Percentiles rank a stretch among this genome's conserved stretches.
Evolutionary conservation across 2,329 filamentous ascomycete genomes (phyloP).

Genomic region (Lecanicillium sp.): DNA sequence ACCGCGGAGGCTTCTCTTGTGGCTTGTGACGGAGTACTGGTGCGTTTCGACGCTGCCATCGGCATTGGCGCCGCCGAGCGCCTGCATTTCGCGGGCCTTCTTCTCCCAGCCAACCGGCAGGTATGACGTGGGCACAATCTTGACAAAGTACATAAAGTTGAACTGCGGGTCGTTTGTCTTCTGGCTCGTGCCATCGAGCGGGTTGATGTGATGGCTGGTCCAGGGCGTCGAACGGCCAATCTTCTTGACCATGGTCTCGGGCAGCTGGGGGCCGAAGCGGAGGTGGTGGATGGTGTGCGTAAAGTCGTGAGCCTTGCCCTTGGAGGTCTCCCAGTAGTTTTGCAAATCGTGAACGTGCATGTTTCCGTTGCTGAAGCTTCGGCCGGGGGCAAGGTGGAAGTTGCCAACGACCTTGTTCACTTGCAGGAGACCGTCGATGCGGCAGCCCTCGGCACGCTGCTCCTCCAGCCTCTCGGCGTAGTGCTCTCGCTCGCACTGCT

Average conservation of each 20-base stretch:
- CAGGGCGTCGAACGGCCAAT: slow-evolving; percentile 51
- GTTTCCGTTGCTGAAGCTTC: slow-evolving; percentile 92
- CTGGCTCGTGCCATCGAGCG: slow-evolving; percentile 75
- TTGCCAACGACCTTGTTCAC: slow-evolving; percentile 99
- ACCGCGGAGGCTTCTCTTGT: slow-evolving; percentile 80
- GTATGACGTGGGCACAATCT: slow-evolving; percentile 95
- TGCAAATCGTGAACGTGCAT: slow-evolving; percentile 97
- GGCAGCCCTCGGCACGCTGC: slow-evolving; percentile 87
- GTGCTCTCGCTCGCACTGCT: slow-evolving; percentile 92
- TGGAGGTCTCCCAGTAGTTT: slow-evolving; percentile 77
- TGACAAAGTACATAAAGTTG: slow-evolving; percentile 99
- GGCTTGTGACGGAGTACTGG: slow-evolving; percentile 96
- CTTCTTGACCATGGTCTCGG: slow-evolving; percentile 59
- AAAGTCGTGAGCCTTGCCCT: slow-evolving; percentile 72
- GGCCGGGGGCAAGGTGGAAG: slow-evolving; percentile 95
- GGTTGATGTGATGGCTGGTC: slow-evolving; percentile 89
- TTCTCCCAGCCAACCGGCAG: slow-evolving; percentile 84
- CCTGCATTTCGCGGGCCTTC: slow-evolving; percentile 26
- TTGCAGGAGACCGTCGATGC: slow-evolving; percentile 81
- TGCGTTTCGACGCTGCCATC: slow-evolving; percentile 91
- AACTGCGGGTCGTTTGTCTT: slow-evolving; percentile 71
- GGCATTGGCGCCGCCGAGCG: slow-evolving; percentile 40
- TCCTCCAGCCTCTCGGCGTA: slow-evolving; percentile 82
- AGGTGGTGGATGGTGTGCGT: slow-evolving; percentile 82
- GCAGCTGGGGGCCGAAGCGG: slow-evolving; percentile 87